A percentile compares a stretch with the other conserved stretches of the same genome.
These are phyloP conservation scores for Nemophila menziesii DNA, from an alignment of 257 asterid genomes.

Conservation along the genomic window DNA sequence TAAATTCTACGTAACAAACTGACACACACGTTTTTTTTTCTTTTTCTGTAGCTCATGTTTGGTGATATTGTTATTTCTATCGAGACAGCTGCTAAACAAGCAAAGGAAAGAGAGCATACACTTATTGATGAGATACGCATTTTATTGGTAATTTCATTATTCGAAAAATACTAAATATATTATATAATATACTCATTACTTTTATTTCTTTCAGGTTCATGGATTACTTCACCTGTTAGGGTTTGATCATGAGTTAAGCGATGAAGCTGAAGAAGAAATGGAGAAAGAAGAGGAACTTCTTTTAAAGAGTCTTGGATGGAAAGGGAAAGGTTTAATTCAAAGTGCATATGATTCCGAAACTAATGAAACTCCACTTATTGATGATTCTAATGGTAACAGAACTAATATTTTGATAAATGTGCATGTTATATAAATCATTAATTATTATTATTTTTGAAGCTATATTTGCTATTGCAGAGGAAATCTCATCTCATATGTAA, in stretches of 20 bases:
- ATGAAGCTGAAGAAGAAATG: slow-evolving; percentile 96
- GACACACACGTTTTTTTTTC: background rate
- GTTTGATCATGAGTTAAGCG: slow-evolving; percentile 91
- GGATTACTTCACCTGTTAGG: slow-evolving; percentile 95
- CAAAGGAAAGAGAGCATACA: slow-evolving; percentile 83
- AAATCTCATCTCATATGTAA: slow-evolving; percentile 39
- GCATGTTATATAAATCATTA: background rate
- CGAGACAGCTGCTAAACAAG: slow-evolving; percentile 97
- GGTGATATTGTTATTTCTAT: slow-evolving; percentile 92
- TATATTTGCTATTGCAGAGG: slow-evolving; percentile 31
- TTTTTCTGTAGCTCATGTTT: slow-evolving; percentile 79
- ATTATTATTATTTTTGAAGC: slow-evolving; percentile 12
- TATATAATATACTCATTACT: too few relatives aligned
- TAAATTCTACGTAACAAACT: background rate
- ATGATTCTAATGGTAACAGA: slow-evolving; percentile 53
- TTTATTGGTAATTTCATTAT: slow-evolving; percentile 76
- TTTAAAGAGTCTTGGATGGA: slow-evolving; percentile 81
- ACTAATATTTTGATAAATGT: slow-evolving; percentile 2
- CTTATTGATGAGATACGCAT: slow-evolving; percentile 93
- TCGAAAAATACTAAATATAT: too few relatives aligned
- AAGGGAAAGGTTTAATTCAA: slow-evolving; percentile 86
- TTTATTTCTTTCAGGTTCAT: slow-evolving; percentile 57
- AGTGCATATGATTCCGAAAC: slow-evolving; percentile 53
- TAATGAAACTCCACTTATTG: slow-evolving; percentile 33
- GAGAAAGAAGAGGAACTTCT: slow-evolving; percentile 79